A percentile compares a stretch with the other conserved stretches of the same genome.
Evolutionary conservation across 2,329 filamentous ascomycete genomes (phyloP).

Genomic region (Paecilomyces sp.): DNA sequence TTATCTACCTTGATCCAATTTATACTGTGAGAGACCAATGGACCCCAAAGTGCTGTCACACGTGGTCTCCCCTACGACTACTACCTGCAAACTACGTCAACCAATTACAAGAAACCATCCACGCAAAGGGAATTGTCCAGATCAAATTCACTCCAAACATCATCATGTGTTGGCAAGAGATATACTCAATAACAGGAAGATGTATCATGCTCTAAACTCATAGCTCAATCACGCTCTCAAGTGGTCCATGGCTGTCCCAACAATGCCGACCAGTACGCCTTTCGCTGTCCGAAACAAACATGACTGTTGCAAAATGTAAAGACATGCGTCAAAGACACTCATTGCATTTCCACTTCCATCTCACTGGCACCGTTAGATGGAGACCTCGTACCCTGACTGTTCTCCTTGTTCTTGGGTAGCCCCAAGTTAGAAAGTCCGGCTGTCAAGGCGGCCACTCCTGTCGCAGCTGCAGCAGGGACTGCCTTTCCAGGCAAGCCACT

Average conservation of each 20-base stretch:
- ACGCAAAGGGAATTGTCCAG: not conserved
- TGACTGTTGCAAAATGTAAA: not conserved
- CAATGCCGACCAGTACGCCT: not conserved
- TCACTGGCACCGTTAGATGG: constrained; percentile 16
- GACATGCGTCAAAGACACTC: constrained; percentile 5
- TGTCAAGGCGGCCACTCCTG: constrained; percentile 36
- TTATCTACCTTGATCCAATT: not conserved
- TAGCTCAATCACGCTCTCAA: not conserved
- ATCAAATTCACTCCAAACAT: not conserved
- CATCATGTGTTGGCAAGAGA: not conserved
- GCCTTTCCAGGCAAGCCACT: constrained; percentile 28
- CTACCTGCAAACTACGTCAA: not conserved
- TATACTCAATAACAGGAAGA: not conserved
- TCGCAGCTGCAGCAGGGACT: constrained; percentile 19
- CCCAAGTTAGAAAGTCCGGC: constrained; percentile 40
- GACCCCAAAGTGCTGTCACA: no score
- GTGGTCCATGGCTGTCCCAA: not conserved
- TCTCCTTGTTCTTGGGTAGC: constrained; percentile 27
- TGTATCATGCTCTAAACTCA: not conserved
- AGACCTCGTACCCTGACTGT: constrained; percentile 17
- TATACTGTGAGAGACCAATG: not conserved
- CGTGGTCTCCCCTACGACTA: not conserved
- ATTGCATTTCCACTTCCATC: constrained; percentile 48
- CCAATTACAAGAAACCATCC: not conserved
- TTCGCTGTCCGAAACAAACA: constrained; percentile 1